Base-by-base conservation (phyloP, 2,329 filamentous ascomycete genomes). In the Colletotrichum sp. region DNA sequence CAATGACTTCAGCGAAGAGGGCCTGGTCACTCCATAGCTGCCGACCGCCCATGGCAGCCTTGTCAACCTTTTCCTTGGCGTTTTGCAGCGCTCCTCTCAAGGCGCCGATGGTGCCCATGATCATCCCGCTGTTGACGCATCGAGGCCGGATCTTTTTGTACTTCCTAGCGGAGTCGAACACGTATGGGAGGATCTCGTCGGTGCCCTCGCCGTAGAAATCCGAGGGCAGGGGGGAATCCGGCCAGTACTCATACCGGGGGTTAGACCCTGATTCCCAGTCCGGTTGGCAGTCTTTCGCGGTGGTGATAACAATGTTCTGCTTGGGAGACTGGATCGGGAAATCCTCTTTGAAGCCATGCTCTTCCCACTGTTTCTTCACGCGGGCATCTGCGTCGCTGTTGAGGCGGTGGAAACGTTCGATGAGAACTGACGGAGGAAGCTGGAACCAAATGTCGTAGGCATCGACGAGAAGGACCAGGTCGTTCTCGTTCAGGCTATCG, bases 371-470 rank as follows among this genome's bases (percentile, higher is more conserved):
- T 3, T 75, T 68, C 4, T 72, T 78, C 4, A 79, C 44, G 9
- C 84, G 81, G 5, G 78, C 79, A 64, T 85, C 80, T 15, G 84
- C 84, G 52, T 84, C 81, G 7, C 76, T 77, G 72, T 85, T 85
- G 28, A 85, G 78, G 16, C 79, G 78, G 66, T 85, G 84, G 70
- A 82, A 86, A 9, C 85, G 81, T 52, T 84, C 73, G 7, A 86
- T 81, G 3, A 86, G 80, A 1, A 85, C 84, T 7, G 83, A 83
- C 1, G 84, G 83, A 0, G 84, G 84, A 1, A 86, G 80, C 67
- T 86, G 85, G 57, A 86, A 86, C 84, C 84, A 86, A 49, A 84
- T 78, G 57, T 86, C 84, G 75, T 86, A 83, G 0, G 84, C 82
- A 28, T 86, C 85, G 3, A 86, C 82, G n/a, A 86, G 78, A 0